These are phyloP conservation scores for Dendrobium officinale DNA, from an alignment of 106 monocot species.

Conservation along the genomic window DNA sequence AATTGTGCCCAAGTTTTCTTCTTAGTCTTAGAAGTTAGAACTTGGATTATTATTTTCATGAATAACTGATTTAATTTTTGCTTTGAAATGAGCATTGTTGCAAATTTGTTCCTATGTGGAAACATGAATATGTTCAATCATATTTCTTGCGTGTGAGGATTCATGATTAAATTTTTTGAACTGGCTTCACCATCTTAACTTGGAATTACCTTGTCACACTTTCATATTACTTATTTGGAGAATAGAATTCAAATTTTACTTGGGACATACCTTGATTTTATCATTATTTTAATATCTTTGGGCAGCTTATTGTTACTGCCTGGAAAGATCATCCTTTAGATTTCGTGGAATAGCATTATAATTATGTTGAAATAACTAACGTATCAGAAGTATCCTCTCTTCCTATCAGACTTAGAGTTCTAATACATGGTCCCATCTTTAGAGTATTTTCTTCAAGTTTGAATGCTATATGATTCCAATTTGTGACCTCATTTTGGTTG, in stretches of 20 bases:
- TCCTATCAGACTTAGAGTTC: neutral
- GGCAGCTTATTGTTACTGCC: neutral
- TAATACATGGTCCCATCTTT: neutral
- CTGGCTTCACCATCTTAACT: neutral
- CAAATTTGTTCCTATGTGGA: neutral
- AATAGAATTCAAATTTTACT: neutral
- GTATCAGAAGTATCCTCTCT: neutral
- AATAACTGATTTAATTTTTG: neutral
- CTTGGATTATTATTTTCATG: neutral
- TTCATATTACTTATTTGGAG: neutral
- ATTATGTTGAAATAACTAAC: neutral
- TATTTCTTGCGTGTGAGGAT: neutral
- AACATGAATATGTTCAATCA: neutral
- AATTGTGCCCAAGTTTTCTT: neutral
- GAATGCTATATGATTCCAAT: neutral
- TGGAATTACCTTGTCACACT: neutral
- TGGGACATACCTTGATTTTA: neutral
- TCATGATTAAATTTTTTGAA: neutral
- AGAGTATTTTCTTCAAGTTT: neutral
- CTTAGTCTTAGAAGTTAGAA: neutral
- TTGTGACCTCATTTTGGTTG: neutral
- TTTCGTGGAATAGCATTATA: neutral
- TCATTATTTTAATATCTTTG: neutral
- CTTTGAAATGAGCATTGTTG: neutral
- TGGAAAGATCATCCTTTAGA: conserved; percentile 2